Percentiles rank a stretch among this genome's conserved stretches.
Conservation (phyloP, 83 land plant species). For the Diphasiastrum complanatum region DNA sequence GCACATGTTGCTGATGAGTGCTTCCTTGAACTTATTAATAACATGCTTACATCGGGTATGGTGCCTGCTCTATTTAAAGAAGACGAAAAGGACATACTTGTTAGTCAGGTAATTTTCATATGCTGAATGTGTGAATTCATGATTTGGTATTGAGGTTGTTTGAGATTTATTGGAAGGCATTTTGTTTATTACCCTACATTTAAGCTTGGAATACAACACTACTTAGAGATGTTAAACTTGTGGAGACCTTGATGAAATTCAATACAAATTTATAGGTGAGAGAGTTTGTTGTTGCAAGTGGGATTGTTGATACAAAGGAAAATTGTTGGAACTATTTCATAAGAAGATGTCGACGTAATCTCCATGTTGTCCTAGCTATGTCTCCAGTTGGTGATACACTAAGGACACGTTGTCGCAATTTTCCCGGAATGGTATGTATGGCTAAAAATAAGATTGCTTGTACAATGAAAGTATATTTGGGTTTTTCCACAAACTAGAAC, state of each 20-base stretch:
- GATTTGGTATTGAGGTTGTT: too few relatives aligned
- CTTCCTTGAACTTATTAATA: slow-evolving; percentile 36
- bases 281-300: slow-evolving; percentile 27
- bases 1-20: slow-evolving; percentile 42
- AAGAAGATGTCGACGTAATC: slow-evolving; percentile 32
- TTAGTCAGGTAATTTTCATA: slow-evolving; percentile 22
- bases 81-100: slow-evolving; percentile 35
- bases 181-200: too few relatives aligned
- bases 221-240: too few relatives aligned
- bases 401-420: slow-evolving; percentile 41
- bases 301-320: slow-evolving; percentile 37
- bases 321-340: slow-evolving; percentile 38
- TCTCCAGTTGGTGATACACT: slow-evolving; percentile 39
- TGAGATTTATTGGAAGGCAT: too few relatives aligned
- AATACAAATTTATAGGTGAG: slow-evolving; percentile 21
- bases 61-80: slow-evolving; percentile 39
- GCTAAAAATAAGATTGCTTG: too few relatives aligned
- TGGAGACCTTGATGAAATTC: too few relatives aligned
- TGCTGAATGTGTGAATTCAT: too few relatives aligned
- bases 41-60: slow-evolving; percentile 45
- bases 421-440: slow-evolving; percentile 32
- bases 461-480: neutral
- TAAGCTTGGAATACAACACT: too few relatives aligned
- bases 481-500: neutral
- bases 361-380: slow-evolving; percentile 38